phyloP scores from a whole-genome alignment of 306 rosid species.

The Cyclanthera cordifolia region DNA sequence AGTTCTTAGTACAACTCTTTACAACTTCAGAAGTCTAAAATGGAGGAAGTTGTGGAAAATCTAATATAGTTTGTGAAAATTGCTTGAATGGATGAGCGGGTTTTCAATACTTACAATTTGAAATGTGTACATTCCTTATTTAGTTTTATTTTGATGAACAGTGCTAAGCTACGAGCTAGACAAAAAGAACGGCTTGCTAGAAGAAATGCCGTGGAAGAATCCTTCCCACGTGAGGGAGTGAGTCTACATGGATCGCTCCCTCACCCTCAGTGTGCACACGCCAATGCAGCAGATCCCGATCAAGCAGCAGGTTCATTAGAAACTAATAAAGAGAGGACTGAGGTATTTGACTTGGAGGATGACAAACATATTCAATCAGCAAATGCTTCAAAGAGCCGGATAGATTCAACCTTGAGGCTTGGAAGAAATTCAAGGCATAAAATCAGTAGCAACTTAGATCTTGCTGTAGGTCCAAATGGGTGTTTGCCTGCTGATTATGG shows the following conservation, averaged over 20 bases:
- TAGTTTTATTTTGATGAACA: constrained; percentile 35
- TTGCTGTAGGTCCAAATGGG: constrained; percentile 38
- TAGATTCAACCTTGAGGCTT: constrained; percentile 42
- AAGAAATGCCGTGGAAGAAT: constrained; percentile 41
- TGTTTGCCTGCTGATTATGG: constrained; percentile 37
- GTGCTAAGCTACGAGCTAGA: constrained; percentile 89
- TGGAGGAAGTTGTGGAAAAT: neutral
- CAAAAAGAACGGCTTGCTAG: constrained; percentile 72
- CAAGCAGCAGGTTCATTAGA: constrained; percentile 33
- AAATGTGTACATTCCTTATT: neutral
- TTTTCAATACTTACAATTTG: neutral
- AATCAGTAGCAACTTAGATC: constrained; percentile 40
- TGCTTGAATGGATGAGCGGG: neutral
- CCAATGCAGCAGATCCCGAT: constrained; percentile 36
- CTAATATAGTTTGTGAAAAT: neutral
- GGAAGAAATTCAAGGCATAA: constrained; percentile 41
- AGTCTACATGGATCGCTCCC: constrained; percentile 30
- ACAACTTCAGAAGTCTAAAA: neutral
- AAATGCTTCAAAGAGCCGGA: constrained; percentile 37
- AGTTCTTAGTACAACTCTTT: neutral
- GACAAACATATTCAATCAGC: constrained; percentile 26
- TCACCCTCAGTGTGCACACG: constrained; percentile 24
- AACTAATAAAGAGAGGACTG: constrained; percentile 39
- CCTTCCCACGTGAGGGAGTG: constrained; percentile 33
- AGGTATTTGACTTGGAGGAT: constrained; percentile 49